Evolutionary conservation across 2,329 filamentous ascomycete genomes (phyloP).

Genomic region (Aureobasidium melanogenum): DNA sequence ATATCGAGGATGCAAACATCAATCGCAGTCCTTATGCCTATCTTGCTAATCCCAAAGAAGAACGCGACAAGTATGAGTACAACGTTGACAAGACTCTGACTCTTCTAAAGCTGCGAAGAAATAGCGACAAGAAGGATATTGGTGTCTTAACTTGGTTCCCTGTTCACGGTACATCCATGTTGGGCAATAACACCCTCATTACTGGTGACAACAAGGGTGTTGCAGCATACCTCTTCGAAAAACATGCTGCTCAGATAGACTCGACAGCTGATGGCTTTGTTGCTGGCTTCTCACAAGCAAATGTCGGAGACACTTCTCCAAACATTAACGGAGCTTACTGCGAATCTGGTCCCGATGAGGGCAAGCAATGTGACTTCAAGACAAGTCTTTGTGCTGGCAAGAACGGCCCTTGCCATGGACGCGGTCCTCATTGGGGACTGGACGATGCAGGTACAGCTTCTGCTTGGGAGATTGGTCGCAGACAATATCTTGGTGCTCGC

Average conservation of each 20-base stretch:
- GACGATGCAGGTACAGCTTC: conserved; percentile 59
- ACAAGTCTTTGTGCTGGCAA: conserved; percentile 78
- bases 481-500: conserved; percentile 58
- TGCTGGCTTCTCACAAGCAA: conserved; percentile 86
- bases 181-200: conserved; percentile 83
- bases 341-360: conserved; percentile 62
- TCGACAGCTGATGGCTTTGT: conserved; percentile 51
- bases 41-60: conserved; percentile 69
- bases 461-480: conserved; percentile 65
- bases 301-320: conserved; percentile 82
- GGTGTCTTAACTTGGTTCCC: conserved; percentile 86
- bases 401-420: conserved; percentile 62
- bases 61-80: conserved; percentile 59
- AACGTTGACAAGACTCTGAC: conserved; percentile 71
- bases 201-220: conserved; percentile 97
- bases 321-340: conserved; percentile 85
- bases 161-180: conserved; percentile 83
- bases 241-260: conserved; percentile 33
- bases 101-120: conserved; percentile 61
- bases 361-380: conserved; percentile 60
- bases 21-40: conserved; percentile 87
- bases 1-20: conserved; percentile 69
- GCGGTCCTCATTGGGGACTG: conserved; percentile 59
- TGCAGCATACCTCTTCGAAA: conserved; percentile 76
- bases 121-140: conserved; percentile 65